phyloP scores from a whole-genome alignment of 306 rosid species.

The Trifolium subterraneum region DNA sequence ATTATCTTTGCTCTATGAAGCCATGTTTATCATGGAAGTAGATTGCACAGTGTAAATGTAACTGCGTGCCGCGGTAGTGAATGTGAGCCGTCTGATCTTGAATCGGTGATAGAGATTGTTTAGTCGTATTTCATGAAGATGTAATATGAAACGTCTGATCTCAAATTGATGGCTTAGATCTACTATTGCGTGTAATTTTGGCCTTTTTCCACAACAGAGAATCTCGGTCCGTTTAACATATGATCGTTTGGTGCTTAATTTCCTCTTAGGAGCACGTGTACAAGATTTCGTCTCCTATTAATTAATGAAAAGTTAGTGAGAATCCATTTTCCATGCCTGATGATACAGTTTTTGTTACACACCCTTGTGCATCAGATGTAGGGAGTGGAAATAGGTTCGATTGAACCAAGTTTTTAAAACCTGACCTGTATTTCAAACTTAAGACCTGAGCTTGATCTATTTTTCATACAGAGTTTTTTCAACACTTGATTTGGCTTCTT shows the following conservation, averaged over 20 bases:
- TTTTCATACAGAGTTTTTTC: background rate
- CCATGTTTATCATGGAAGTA: conserved; percentile 2
- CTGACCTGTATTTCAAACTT: background rate
- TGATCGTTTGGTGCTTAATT: conserved; percentile 26
- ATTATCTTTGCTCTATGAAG: conserved; percentile 5
- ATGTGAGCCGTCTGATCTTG: too few species aligned
- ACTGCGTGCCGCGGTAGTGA: too few species aligned
- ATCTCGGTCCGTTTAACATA: too few species aligned
- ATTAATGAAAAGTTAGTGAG: background rate
- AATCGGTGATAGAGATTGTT: too few species aligned
- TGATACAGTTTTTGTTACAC: conserved; percentile 28
- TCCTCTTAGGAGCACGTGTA: conserved; percentile 5
- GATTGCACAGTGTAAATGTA: too few species aligned
- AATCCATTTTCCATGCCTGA: conserved; percentile 1
- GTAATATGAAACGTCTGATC: too few species aligned
- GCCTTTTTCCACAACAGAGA: too few species aligned
- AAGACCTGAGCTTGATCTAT: background rate
- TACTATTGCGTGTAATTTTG: too few species aligned
- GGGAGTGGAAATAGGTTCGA: background rate
- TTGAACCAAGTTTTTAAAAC: background rate
- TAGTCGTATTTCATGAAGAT: too few species aligned
- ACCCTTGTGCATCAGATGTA: background rate
- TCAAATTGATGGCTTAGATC: too few species aligned
- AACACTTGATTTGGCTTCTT: background rate
- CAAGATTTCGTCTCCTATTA: conserved; percentile 15